Conservation (phyloP, 2,329 filamentous ascomycete genomes). For the Ceratocystis destructans region DNA sequence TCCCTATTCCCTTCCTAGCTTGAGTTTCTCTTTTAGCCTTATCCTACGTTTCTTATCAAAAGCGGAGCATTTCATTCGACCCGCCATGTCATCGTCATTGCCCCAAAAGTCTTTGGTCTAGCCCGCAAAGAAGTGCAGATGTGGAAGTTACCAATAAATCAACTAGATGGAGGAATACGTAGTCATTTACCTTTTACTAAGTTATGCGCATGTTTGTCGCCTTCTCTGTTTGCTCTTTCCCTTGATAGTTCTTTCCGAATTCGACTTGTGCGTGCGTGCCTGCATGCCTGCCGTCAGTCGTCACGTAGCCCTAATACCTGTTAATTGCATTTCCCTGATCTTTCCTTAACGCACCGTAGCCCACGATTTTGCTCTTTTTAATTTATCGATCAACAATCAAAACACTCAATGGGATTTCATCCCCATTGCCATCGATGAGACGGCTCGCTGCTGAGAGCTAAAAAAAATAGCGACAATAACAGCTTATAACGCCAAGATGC, state of each 20-base stretch:
- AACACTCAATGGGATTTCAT: background rate
- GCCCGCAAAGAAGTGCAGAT: no score
- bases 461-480: background rate
- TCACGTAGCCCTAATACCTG: background rate
- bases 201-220: background rate
- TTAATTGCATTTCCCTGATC: background rate
- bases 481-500: constrained; percentile 1
- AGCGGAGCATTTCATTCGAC: background rate
- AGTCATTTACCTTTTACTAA: no score
- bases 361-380: background rate
- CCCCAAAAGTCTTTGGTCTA: no score
- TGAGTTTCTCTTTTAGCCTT: background rate
- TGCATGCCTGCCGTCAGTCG: background rate
- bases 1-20: background rate
- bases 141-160: no score
- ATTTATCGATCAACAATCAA: background rate
- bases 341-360: background rate
- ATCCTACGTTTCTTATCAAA: background rate
- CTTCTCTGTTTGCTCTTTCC: background rate
- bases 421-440: background rate
- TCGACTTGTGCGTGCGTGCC: background rate
- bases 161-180: no score
- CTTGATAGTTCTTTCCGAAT: background rate
- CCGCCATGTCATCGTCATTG: background rate
- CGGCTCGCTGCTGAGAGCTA: background rate